phyloP scores from a whole-genome alignment of 2,329 filamentous ascomycete species.

The Nectriaceae sp. region DNA sequence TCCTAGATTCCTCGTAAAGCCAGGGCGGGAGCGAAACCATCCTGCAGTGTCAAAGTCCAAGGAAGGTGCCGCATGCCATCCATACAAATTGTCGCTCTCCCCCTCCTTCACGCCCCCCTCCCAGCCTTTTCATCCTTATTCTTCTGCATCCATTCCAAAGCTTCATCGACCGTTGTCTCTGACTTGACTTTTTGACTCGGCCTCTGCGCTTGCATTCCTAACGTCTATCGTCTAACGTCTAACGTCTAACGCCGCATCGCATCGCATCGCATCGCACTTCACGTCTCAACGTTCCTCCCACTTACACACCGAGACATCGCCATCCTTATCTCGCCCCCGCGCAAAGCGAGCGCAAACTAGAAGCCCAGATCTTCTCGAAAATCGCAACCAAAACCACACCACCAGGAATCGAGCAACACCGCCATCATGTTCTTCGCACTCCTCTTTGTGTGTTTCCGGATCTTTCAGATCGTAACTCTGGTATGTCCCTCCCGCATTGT shows the following conservation, averaged over 20 bases:
- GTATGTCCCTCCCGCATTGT: slow-evolving; percentile 41
- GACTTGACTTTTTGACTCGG: neutral
- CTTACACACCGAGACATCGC: no score
- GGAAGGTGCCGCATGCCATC: no score
- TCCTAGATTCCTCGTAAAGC: neutral
- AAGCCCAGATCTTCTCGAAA: neutral
- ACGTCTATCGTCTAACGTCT: neutral
- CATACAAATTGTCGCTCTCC: neutral
- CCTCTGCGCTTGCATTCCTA: neutral
- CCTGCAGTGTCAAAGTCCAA: no score
- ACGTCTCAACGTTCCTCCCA: no score
- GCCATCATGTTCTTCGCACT: slow-evolving; percentile 62
- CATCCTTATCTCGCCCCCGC: neutral
- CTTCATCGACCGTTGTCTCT: neutral
- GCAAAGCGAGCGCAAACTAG: neutral
- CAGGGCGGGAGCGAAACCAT: no score
- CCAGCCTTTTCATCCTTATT: neutral
- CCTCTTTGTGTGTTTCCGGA: slow-evolving; percentile 64
- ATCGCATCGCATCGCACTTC: slow-evolving; percentile 1
- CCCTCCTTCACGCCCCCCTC: neutral
- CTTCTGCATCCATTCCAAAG: neutral
- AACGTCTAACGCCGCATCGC: neutral
- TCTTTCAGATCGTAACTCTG: slow-evolving; percentile 63
- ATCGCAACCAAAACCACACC: slow-evolving; percentile 4
- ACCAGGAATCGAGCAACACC: neutral